Evolutionary conservation across 179 eudicot species (phyloP), one percentile per base, ranked within the genome.

Genomic region (Camellia oleifera): DNA sequence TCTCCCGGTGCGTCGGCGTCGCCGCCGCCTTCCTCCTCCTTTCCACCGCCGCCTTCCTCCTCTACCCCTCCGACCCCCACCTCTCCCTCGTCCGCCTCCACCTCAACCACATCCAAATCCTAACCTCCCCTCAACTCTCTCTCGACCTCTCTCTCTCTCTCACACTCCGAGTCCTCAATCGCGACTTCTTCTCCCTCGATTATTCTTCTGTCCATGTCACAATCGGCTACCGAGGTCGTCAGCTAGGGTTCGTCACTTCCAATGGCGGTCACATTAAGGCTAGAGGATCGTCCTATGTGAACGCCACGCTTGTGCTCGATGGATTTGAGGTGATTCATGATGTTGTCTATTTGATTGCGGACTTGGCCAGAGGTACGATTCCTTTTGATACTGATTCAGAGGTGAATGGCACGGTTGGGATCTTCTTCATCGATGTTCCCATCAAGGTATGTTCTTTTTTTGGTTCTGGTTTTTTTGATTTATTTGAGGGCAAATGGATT

Each of bases 321-420:
- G 92, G 92, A 17, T 79, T 86, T 32, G 78, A 88, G 81, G 83
- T 91, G 58, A 70, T 91, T 46, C 90, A 89, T 45, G 94, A 91
- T 83, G 74, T 83, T 13, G 17, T 91, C 46, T 88, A 86, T 58
- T 83, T 91, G 78, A 72, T 91, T 46, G 90, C 82, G 44, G 94
- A 91, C 82, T 67, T 90, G 69, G 91, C 90, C 11, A 72, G 78
- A 74, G 94, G 92, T 26, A 79, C 77, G 60, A 85, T 91, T 45
- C 89, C 88, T 0, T 90, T 89, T 68, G 94, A 90, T 88, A 86
- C 94, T 63, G 81, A 80, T 69, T 86, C 91, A 0, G 18, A 17
- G n/a, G 81, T 91, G 18, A 40, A 71, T 8, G 94, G 94, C 0
- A 54, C 79, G 12, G 77, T 88, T 6, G 87, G 85, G 0, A n/a